phyloP scores from a whole-genome alignment of 1,284 basidiomycete species.

The Rhodotorula sp. region DNA sequence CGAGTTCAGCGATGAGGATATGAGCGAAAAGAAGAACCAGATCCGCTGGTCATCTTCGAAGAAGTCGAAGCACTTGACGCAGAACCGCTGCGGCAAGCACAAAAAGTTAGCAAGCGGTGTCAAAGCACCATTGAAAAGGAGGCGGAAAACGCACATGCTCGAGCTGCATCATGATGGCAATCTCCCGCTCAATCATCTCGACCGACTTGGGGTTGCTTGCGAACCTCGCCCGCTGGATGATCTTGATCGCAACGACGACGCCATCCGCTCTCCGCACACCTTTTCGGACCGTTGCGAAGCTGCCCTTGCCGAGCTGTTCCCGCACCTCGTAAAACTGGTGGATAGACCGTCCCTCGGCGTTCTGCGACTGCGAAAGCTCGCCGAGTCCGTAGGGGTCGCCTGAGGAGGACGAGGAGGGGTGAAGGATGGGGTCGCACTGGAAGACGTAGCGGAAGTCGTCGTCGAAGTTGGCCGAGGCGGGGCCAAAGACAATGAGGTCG shows the following conservation, averaged over 20 bases:
- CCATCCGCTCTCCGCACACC: slow-evolving; percentile 63
- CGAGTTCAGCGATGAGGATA: slow-evolving; percentile 43
- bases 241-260: slow-evolving; percentile 70
- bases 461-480: slow-evolving; percentile 18
- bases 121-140: neutral
- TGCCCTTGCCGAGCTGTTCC: slow-evolving; percentile 64
- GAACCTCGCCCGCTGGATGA: slow-evolving; percentile 57
- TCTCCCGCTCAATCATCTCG: slow-evolving; percentile 67
- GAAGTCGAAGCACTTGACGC: slow-evolving; percentile 75
- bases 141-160: slow-evolving; percentile 57
- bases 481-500: slow-evolving; percentile 40
- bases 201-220: slow-evolving; percentile 53
- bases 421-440: slow-evolving; percentile 11
- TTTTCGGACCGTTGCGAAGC: slow-evolving; percentile 74
- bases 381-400: slow-evolving; percentile 25
- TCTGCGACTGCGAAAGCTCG: slow-evolving; percentile 29
- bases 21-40: slow-evolving; percentile 51
- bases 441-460: slow-evolving; percentile 40
- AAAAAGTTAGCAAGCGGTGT: neutral
- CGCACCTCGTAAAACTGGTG: slow-evolving; percentile 41
- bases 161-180: slow-evolving; percentile 70
- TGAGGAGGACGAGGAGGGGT: neutral
- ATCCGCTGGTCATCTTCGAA: slow-evolving; percentile 69
- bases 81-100: slow-evolving; percentile 58
- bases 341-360: slow-evolving; percentile 25